phyloP scores from a whole-genome alignment of 345 rosid genomes.

The Aquilaria yunnanensis region DNA sequence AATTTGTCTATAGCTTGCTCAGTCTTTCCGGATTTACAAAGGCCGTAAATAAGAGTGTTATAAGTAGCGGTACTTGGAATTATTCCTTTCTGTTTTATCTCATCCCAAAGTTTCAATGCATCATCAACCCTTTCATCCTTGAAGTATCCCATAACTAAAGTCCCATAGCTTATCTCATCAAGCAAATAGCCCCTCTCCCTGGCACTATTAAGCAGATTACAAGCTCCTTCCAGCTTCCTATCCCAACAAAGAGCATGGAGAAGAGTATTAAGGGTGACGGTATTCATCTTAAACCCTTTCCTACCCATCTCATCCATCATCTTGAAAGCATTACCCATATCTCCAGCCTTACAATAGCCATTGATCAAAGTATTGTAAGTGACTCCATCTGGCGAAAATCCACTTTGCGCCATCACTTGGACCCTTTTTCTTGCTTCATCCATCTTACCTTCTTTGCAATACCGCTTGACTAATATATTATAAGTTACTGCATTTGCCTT shows the following conservation, averaged over 20 bases:
- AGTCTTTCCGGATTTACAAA: constrained; percentile 59
- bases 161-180: constrained; percentile 78
- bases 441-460: constrained; percentile 61
- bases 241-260: constrained; percentile 59
- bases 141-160: constrained; percentile 61
- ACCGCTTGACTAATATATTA: constrained; percentile 67
- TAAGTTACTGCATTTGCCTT: constrained; percentile 51
- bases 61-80: constrained; percentile 57
- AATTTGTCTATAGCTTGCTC: constrained; percentile 58
- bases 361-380: constrained; percentile 68
- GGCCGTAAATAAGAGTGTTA: constrained; percentile 63
- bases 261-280: constrained; percentile 58
- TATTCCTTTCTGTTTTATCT: constrained; percentile 68
- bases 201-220: constrained; percentile 44
- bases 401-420: constrained; percentile 50
- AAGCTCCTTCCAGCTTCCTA: constrained; percentile 53
- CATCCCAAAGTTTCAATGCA: constrained; percentile 70
- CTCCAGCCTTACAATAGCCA: constrained; percentile 56
- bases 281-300: constrained; percentile 69
- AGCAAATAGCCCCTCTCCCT: constrained; percentile 56
- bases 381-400: constrained; percentile 50
- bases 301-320: constrained; percentile 70
- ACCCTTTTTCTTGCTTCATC: constrained; percentile 46
- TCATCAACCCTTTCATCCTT: constrained; percentile 37
- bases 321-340: constrained; percentile 53